Evolutionary conservation across 176 grass and related monocot species (phyloP).

Genomic region (Aechmea fasciata): DNA sequence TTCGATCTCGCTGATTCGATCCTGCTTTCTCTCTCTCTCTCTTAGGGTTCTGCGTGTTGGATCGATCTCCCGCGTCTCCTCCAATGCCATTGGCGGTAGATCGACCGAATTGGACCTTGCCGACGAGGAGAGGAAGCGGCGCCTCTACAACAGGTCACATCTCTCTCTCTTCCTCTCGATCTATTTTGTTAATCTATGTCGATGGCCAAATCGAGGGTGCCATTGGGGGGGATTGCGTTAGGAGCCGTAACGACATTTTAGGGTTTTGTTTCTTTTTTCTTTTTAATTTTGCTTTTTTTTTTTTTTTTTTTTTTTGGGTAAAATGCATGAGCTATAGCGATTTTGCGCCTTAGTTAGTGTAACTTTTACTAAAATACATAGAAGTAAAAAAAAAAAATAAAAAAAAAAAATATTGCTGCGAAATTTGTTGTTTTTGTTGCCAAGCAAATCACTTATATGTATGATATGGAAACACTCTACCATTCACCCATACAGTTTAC

Average conservation of each 20-base stretch:
- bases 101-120: slow-evolving; percentile 44
- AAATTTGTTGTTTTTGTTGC: too few species aligned
- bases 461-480: too few species aligned
- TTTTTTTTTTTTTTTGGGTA: background rate
- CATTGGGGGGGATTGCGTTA: background rate
- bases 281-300: background rate
- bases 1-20: background rate
- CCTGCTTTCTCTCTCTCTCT: background rate
- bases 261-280: background rate
- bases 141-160: slow-evolving; percentile 67
- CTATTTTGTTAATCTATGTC: background rate
- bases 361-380: too few species aligned
- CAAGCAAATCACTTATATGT: too few species aligned
- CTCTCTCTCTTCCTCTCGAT: background rate
- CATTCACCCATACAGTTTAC: too few species aligned
- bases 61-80: slow-evolving; percentile 21
- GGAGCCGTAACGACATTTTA: background rate
- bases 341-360: too few species aligned
- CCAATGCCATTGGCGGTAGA: background rate
- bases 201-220: background rate
- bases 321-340: too few species aligned
- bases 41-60: slow-evolving; percentile 10
- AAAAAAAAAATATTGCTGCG: too few species aligned
- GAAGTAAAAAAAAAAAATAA: too few species aligned
- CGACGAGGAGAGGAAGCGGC: slow-evolving; percentile 69